Evolutionary conservation across 2,329 filamentous ascomycete genomes (phyloP).

Genomic region (Arthrobotrys musiformis): DNA sequence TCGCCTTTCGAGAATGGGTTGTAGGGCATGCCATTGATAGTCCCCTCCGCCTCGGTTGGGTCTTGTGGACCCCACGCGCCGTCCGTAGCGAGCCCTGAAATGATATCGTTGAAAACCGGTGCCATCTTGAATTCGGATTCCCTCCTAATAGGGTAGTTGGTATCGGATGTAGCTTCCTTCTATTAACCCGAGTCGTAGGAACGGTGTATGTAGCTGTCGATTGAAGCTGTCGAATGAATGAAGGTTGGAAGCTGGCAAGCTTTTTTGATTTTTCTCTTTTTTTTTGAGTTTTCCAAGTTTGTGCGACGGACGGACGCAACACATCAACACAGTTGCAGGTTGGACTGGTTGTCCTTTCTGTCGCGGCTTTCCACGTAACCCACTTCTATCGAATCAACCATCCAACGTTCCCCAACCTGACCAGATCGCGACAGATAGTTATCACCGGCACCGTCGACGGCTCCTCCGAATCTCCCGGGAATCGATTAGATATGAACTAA

Average conservation of each 20-base stretch:
- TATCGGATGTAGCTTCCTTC: conserved; percentile 6
- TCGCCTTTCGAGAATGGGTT: conserved; percentile 98
- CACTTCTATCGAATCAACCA: conserved; percentile 47
- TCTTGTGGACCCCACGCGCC: conserved; percentile 82
- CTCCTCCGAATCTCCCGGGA: conserved; percentile 22
- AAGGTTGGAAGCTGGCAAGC: conserved; percentile 40
- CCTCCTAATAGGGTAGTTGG: background rate
- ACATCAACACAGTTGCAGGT: conserved; percentile 49
- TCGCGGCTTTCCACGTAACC: conserved; percentile 56
- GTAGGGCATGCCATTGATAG: conserved; percentile 92
- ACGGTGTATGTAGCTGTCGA: conserved; percentile 6
- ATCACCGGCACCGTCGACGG: background rate
- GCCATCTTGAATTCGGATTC: conserved; percentile 23
- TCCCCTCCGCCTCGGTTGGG: conserved; percentile 76
- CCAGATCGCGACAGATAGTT: conserved; percentile 16
- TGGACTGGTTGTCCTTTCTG: conserved; percentile 14
- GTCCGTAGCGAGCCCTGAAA: conserved; percentile 56
- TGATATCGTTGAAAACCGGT: conserved; percentile 47
- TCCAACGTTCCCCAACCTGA: conserved; percentile 17
- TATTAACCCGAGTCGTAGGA: background rate
- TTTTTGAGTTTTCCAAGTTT: conserved; percentile 34
- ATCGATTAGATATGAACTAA: conserved; percentile 34
- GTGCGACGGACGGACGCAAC: conserved; percentile 54
- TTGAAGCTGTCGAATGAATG: conserved; percentile 9
- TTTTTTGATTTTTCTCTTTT: conserved; percentile 37